Conservation (phyloP, 1,284 basidiomycete species). For the Trametes hirsuta region DNA sequence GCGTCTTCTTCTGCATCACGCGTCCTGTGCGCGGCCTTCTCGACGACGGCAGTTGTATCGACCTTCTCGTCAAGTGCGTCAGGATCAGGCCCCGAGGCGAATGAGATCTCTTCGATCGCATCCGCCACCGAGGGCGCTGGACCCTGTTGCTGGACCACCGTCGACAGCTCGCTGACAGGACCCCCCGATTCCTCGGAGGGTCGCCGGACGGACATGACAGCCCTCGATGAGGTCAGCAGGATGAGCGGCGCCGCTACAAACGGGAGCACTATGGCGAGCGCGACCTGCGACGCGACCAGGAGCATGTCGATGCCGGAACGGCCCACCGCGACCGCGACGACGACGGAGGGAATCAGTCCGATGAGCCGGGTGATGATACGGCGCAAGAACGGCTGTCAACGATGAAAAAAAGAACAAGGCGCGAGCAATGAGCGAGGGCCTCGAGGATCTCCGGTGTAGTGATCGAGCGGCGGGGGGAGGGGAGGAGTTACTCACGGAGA, state of each 20-base stretch:
- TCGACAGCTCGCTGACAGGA: background rate
- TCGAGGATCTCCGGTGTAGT: conserved; percentile 2
- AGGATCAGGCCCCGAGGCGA: background rate
- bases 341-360: conserved; percentile 87
- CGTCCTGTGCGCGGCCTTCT: conserved; percentile 21
- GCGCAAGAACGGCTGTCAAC: conserved; percentile 71
- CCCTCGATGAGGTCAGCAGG: conserved; percentile 71
- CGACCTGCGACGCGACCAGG: conserved; percentile 88
- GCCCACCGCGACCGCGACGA: conserved; percentile 82
- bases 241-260: conserved; percentile 84
- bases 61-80: conserved; percentile 14
- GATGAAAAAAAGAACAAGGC: background rate
- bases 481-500: conserved; percentile 59
- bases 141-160: conserved; percentile 2
- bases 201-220: conserved; percentile 65
- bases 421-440: background rate
- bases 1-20: conserved; percentile 16
- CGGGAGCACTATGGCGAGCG: conserved; percentile 85
- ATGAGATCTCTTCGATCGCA: conserved; percentile 10
- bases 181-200: background rate
- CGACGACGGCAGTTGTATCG: conserved; percentile 4
- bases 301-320: conserved; percentile 77
- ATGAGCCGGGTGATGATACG: conserved; percentile 85
- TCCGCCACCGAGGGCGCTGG: conserved; percentile 4
- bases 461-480: background rate